Conservation (phyloP, 2,329 filamentous ascomycete species). For the Colletotrichum costaricense region DNA sequence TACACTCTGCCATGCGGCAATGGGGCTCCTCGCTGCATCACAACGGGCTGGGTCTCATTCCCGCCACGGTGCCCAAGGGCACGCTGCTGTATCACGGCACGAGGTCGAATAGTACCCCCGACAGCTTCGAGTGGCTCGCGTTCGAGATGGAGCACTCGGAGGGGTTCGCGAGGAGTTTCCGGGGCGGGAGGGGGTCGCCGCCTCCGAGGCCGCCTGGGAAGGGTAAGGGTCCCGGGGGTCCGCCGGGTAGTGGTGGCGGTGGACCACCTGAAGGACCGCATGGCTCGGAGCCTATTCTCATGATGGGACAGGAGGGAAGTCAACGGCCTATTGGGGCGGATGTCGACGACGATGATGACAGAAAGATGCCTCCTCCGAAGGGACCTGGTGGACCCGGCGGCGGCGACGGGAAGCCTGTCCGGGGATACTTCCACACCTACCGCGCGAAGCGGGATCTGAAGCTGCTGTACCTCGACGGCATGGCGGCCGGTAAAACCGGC, state of each 20-base stretch:
- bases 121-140: conserved; percentile 75
- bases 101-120: conserved; percentile 54
- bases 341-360: neutral
- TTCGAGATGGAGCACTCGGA: conserved; percentile 82
- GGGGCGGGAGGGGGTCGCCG: neutral
- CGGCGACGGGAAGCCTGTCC: conserved; percentile 4
- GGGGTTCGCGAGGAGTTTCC: conserved; percentile 62
- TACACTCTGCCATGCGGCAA: conserved; percentile 79
- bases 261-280: neutral
- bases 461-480: conserved; percentile 77
- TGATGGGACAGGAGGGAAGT: neutral
- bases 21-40: conserved; percentile 80
- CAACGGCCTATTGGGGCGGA: neutral
- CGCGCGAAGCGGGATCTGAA: conserved; percentile 66
- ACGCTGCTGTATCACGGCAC: conserved; percentile 77
- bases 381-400: neutral
- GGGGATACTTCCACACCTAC: conserved; percentile 77
- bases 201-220: conserved; percentile 9
- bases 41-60: conserved; percentile 80
- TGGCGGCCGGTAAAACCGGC: conserved; percentile 72
- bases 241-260: neutral
- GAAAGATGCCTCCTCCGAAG: neutral
- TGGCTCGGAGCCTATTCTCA: neutral
- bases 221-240: neutral
- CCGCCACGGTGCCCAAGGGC: conserved; percentile 72